These are phyloP conservation scores for Dactylellina leptospora DNA, from an alignment of 2,329 filamentous ascomycete genomes.

Conservation along the genomic window DNA sequence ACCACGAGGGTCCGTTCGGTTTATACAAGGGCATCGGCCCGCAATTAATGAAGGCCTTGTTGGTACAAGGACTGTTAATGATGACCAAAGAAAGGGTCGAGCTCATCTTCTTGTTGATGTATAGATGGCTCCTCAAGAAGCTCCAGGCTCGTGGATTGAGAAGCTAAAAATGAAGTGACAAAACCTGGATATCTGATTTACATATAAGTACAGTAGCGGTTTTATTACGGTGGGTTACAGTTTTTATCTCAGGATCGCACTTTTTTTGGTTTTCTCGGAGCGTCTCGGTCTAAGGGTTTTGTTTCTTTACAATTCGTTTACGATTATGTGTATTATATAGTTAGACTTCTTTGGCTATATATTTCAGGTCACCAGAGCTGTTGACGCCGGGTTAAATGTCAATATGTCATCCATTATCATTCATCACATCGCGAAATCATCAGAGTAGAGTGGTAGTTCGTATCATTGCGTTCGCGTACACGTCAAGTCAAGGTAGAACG, in stretches of 20 bases:
- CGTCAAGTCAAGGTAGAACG: slow-evolving; percentile 19
- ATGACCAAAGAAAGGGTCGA: slow-evolving; percentile 99
- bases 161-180: slow-evolving; percentile 7
- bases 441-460: slow-evolving; percentile 12
- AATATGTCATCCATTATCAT: too few relatives aligned
- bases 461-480: slow-evolving; percentile 39
- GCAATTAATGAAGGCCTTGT: slow-evolving; percentile 87
- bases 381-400: too few relatives aligned
- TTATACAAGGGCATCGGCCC: slow-evolving; percentile 97
- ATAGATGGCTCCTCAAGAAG: slow-evolving; percentile 39
- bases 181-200: too few relatives aligned
- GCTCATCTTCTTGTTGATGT: slow-evolving; percentile 73
- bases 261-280: slow-evolving; percentile 22
- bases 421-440: too few relatives aligned
- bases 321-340: slow-evolving; percentile 26
- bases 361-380: slow-evolving; percentile 9
- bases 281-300: slow-evolving; percentile 18
- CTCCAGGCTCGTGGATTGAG: slow-evolving; percentile 1
- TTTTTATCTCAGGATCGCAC: background rate
- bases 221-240: background rate
- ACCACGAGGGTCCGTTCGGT: slow-evolving; percentile 82
- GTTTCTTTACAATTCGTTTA: too few relatives aligned
- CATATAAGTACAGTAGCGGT: too few relatives aligned
- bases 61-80: slow-evolving; percentile 97
- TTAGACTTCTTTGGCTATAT: too few relatives aligned